Base-by-base conservation (phyloP, 805 yeast genomes). In the Starmerella powellii region DNA sequence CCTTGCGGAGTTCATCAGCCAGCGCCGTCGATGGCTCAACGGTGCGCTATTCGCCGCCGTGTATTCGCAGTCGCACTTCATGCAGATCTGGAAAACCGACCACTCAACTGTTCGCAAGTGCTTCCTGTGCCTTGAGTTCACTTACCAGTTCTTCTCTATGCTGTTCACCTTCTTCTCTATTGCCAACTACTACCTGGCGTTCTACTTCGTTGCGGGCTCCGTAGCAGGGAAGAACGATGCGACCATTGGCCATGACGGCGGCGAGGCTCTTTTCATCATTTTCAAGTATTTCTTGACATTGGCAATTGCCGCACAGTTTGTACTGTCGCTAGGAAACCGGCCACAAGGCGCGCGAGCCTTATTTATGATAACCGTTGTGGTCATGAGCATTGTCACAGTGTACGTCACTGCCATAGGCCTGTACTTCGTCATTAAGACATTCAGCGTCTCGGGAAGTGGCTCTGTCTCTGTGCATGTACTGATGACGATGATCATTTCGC, bases 31-130 rank as follows among this genome's bases (percentile, higher is more conserved):
- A 68, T 88, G 98, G 98, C 72, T 88, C 47, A 88, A 88, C 62
- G 99, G 99, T 60, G 94, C 98, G 2, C 73, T 91, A 58, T 91
- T 91, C 65, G 97, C 99, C 1, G 97, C 97, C 3, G 67, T 87
- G 41, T 91, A 81, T 59, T 78, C 96, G 2, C 83, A 83, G 50
- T 57, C 82, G 42, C 94, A 87, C 59, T 84, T 87, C 71, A 71
- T 76, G 42, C 81, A 82, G 53, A 81, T 91, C 43, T 88, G 95
- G 94, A 66, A 72, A 47, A 83, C 95, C 0, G 81, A 78, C 53
- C 99, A 91, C 62, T 80, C 94, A 2, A 56, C 71, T 8, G 51
- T 74, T n/a, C 72, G 98, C 55, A 87, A 88, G 62, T 54, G 84
- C 51, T 76, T 80, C 58, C 68, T 91, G 47, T 94, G 85, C 54